Evolutionary conservation across 106 monocot genomes (phyloP).

Genomic region (Dactylorhiza incarnata): DNA sequence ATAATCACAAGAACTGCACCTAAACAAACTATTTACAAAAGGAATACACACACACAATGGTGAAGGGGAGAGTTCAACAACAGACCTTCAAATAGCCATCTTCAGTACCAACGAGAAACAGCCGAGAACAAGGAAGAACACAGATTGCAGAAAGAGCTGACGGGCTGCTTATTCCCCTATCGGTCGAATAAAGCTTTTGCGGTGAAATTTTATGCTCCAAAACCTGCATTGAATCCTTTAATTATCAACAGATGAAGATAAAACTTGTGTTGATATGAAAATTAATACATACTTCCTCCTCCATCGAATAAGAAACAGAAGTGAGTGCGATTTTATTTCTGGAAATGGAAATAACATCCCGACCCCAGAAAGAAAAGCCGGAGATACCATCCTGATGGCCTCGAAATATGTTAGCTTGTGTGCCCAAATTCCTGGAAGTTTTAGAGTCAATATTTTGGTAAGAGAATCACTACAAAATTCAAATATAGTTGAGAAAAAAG

Average conservation of each 20-base stretch:
- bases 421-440: conserved; percentile 50
- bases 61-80: conserved; percentile 23
- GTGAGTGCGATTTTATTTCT: conserved; percentile 80
- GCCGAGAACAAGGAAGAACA: conserved; percentile 77
- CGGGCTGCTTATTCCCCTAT: conserved; percentile 47
- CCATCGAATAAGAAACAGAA: conserved; percentile 46
- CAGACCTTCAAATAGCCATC: conserved; percentile 93
- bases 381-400: conserved; percentile 88
- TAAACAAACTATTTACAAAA: background rate
- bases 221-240: conserved; percentile 16
- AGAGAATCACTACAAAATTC: background rate
- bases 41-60: background rate
- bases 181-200: conserved; percentile 57
- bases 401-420: conserved; percentile 62
- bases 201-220: conserved; percentile 43
- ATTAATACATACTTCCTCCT: conserved; percentile 29
- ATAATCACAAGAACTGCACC: too few species aligned
- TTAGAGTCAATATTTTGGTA: background rate
- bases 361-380: conserved; percentile 77
- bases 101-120: conserved; percentile 92
- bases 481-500: background rate
- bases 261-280: background rate
- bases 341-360: conserved; percentile 83
- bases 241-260: background rate
- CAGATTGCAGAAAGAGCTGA: conserved; percentile 72